phyloP scores from a whole-genome alignment of 2,329 filamentous ascomycete genomes.

The Amphichorda felina region DNA sequence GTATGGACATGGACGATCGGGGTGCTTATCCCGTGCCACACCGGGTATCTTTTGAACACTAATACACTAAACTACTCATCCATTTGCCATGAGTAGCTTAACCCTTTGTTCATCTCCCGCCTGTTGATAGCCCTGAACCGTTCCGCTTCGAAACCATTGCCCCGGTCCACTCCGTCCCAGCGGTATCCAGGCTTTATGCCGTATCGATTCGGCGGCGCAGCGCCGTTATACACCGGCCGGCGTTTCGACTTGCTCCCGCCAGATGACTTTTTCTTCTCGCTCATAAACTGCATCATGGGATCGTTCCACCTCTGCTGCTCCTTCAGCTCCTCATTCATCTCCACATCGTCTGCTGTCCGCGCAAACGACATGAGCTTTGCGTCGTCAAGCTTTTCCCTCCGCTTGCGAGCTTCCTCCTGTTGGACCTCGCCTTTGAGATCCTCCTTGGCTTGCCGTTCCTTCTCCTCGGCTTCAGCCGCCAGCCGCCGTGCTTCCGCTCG shows the following conservation, averaged over 20 bases:
- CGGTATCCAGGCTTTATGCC: conserved; percentile 83
- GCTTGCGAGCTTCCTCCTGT: conserved; percentile 49
- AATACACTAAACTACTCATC: conserved; percentile 50
- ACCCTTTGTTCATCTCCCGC: conserved; percentile 59
- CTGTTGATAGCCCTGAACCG: conserved; percentile 83
- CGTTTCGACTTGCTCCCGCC: conserved; percentile 21
- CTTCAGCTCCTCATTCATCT: conserved; percentile 75
- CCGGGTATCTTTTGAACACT: not conserved
- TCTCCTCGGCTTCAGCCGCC: conserved; percentile 56
- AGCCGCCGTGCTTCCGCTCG: conserved; percentile 68
- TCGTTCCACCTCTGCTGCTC: conserved; percentile 80
- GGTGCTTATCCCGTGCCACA: not conserved
- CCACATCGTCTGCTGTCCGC: conserved; percentile 69
- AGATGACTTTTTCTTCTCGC: conserved; percentile 22
- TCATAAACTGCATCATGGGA: conserved; percentile 73
- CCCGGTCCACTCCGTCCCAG: conserved; percentile 94
- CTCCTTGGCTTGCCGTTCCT: conserved; percentile 54
- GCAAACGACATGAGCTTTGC: conserved; percentile 75
- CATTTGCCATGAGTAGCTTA: conserved; percentile 95
- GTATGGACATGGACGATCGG: too few species aligned
- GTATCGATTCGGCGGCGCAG: conserved; percentile 82
- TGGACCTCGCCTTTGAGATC: conserved; percentile 81
- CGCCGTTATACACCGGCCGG: conserved; percentile 64
- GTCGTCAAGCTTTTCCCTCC: conserved; percentile 61
- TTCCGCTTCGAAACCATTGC: conserved; percentile 87